Conservation (phyloP, 257 asterid genomes). For the Rubia yunnanensis region DNA sequence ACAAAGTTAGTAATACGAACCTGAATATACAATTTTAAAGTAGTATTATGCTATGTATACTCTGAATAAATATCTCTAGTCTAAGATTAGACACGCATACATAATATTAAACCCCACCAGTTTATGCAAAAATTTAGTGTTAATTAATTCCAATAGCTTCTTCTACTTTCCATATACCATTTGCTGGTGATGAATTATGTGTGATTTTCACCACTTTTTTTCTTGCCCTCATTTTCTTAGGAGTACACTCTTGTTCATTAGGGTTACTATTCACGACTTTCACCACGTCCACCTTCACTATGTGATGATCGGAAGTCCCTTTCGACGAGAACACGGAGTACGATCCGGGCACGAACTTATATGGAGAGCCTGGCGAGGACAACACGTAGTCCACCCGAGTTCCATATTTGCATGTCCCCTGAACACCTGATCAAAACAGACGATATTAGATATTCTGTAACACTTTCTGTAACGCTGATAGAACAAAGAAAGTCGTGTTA, state of each 20-base stretch:
- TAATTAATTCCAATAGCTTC: conserved; percentile 8
- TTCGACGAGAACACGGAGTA: conserved; percentile 83
- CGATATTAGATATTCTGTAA: not conserved
- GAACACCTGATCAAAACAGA: conserved; percentile 49
- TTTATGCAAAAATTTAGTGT: not conserved
- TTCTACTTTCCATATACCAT: conserved; percentile 60
- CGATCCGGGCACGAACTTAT: conserved; percentile 74
- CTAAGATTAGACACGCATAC: not conserved
- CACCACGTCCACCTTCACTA: conserved; percentile 76
- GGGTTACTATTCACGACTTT: conserved; percentile 27
- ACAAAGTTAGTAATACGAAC: not conserved
- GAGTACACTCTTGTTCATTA: conserved; percentile 16
- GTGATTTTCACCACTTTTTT: conserved; percentile 51
- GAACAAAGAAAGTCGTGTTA: too few species aligned
- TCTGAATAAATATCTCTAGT: not conserved
- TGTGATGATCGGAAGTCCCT: conserved; percentile 98
- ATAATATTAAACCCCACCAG: not conserved
- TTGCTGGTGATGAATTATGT: conserved; percentile 38
- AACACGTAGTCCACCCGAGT: conserved; percentile 79
- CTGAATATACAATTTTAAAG: not conserved
- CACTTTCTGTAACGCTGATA: not conserved
- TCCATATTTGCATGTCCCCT: conserved; percentile 95
- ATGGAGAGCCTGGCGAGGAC: conserved; percentile 54
- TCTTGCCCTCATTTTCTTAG: conserved; percentile 25
- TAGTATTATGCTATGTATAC: not conserved